Conservation (phyloP, 2,329 filamentous ascomycete species). For the Fonsecaea erecta region DNA sequence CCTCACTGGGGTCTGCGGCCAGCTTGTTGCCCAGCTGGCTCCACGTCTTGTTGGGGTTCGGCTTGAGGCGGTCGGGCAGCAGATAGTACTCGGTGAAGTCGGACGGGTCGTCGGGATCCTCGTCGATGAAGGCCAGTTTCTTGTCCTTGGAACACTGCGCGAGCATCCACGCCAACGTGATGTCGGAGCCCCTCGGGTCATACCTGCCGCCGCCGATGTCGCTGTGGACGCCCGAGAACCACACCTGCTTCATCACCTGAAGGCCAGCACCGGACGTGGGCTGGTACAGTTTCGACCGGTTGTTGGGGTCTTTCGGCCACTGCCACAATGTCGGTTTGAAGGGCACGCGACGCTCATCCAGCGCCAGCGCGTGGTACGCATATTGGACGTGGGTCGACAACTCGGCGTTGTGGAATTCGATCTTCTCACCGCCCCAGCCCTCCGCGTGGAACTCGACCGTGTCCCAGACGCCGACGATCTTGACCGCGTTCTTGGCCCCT, state of each 20-base stretch:
- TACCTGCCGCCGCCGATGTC: constrained; percentile 52
- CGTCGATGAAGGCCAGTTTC: constrained; percentile 30
- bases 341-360: constrained; percentile 48
- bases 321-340: constrained; percentile 61
- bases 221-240: constrained; percentile 54
- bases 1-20: constrained; percentile 12
- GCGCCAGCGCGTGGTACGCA: constrained; percentile 47
- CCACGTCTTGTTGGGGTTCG: constrained; percentile 24
- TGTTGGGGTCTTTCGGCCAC: constrained; percentile 41
- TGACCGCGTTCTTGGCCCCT: constrained; percentile 40
- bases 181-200: constrained; percentile 53
- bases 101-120: constrained; percentile 16
- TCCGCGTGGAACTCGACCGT: constrained; percentile 40
- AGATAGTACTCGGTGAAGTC: constrained; percentile 25
- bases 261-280: constrained; percentile 21
- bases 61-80: constrained; percentile 20
- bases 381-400: constrained; percentile 42
- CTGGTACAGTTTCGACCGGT: constrained; percentile 50
- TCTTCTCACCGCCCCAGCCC: constrained; percentile 37
- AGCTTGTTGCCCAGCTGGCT: constrained; percentile 2
- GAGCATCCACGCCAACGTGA: constrained; percentile 63
- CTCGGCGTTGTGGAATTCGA: constrained; percentile 40
- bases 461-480: constrained; percentile 44
- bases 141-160: constrained; percentile 44
- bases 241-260: constrained; percentile 51